phyloP scores from a whole-genome alignment of 2,329 filamentous ascomycete species.

The Aspergillus pseudotamarii region DNA sequence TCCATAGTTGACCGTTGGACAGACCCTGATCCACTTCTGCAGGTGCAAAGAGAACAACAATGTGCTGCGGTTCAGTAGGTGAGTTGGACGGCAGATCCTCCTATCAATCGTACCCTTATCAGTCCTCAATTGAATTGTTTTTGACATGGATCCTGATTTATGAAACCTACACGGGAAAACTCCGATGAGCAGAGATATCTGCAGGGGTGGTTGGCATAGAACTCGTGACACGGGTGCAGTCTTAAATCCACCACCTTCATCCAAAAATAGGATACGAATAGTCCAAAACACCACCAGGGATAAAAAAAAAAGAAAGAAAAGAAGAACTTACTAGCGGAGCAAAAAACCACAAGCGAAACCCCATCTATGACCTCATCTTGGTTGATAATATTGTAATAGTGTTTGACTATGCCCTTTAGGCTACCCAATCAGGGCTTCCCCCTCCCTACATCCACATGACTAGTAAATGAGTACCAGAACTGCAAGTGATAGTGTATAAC shows the following conservation, averaged over 20 bases:
- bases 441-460: background rate
- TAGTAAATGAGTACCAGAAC: background rate
- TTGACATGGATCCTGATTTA: background rate
- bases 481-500: background rate
- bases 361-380: background rate
- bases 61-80: background rate
- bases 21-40: background rate
- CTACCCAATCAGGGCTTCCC: background rate
- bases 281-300: background rate
- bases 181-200: background rate
- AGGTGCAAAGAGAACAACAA: background rate
- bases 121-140: background rate
- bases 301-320: background rate
- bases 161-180: background rate
- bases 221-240: background rate
- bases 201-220: background rate
- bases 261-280: conserved; percentile 4
- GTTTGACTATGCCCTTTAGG: background rate
- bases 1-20: background rate
- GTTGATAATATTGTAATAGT: background rate
- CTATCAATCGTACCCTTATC: background rate
- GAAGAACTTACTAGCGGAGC: background rate
- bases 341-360: background rate
- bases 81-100: background rate
- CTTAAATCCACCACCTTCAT: background rate